phyloP scores from a whole-genome alignment of 1,284 basidiomycete genomes.

The Apiotrichum gamsii region DNA sequence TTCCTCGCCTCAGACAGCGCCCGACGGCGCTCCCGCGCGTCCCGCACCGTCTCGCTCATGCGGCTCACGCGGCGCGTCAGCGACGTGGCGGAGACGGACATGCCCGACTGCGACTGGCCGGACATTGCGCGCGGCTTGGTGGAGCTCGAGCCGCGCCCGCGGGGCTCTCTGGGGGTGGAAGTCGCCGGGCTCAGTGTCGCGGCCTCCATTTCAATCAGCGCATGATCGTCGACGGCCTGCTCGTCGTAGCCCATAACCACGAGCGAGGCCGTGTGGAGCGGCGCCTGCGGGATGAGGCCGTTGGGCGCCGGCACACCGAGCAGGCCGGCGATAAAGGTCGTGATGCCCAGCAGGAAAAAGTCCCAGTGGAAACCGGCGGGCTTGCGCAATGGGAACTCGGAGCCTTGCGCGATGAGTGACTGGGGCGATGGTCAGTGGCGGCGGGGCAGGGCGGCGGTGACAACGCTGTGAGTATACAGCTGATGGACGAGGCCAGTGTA shows the following conservation, averaged over 20 bases:
- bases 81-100: neutral
- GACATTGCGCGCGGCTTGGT: neutral
- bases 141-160: neutral
- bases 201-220: slow-evolving; percentile 7
- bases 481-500: too few relatives aligned
- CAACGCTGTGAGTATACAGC: too few relatives aligned
- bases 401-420: slow-evolving; percentile 88
- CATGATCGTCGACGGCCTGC: slow-evolving; percentile 38
- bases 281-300: slow-evolving; percentile 88
- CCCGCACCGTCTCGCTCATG: slow-evolving; percentile 1
- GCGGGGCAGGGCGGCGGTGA: too few relatives aligned
- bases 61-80: slow-evolving; percentile 3
- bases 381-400: slow-evolving; percentile 81
- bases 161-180: neutral
- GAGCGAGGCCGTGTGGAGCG: slow-evolving; percentile 83
- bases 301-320: slow-evolving; percentile 90
- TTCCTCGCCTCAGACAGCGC: slow-evolving; percentile 15
- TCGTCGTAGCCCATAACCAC: slow-evolving; percentile 63
- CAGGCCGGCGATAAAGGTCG: slow-evolving; percentile 84
- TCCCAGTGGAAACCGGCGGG: slow-evolving; percentile 91
- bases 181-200: neutral
- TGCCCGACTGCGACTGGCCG: too few relatives aligned
- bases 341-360: slow-evolving; percentile 72
- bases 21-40: slow-evolving; percentile 4
- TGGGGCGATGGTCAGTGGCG: slow-evolving; percentile 30